These are phyloP conservation scores for Tylopilus felleus DNA, from an alignment of 768 basidiomycete species.

Conservation along the genomic window DNA sequence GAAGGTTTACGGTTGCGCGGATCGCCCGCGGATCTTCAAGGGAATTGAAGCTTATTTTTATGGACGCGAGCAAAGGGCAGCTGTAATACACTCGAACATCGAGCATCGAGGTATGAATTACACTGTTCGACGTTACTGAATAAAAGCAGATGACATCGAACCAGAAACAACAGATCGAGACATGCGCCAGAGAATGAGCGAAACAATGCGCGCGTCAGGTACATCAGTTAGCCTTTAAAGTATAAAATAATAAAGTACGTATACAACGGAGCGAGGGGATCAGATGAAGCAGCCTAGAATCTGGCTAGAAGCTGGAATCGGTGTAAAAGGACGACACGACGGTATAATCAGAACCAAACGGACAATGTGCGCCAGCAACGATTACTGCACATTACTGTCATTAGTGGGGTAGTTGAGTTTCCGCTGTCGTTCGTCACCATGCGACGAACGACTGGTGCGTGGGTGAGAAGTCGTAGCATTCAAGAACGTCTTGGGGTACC, in stretches of 20 bases:
- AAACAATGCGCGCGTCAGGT: constrained; percentile 11
- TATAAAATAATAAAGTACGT: constrained; percentile 33
- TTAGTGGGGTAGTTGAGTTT: constrained; percentile 13
- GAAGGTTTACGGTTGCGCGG: constrained; percentile 26
- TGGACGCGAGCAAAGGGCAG: constrained; percentile 9
- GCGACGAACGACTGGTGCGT: constrained; percentile 17
- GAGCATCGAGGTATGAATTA: constrained; percentile 9
- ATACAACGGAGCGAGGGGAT: constrained; percentile 17
- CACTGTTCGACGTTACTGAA: constrained; percentile 5
- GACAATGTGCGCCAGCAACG: neutral
- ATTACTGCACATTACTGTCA: constrained; percentile 10
- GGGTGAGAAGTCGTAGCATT: constrained; percentile 20
- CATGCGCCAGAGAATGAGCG: constrained; percentile 1
- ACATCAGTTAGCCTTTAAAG: constrained; percentile 30
- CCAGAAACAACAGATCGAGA: constrained; percentile 5
- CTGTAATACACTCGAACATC: constrained; percentile 1
- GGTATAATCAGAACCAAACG: constrained; percentile 9
- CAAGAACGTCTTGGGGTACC: constrained; percentile 29
- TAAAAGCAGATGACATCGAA: constrained; percentile 6
- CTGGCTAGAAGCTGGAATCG: neutral
- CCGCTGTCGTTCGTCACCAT: constrained; percentile 26
- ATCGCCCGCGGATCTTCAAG: constrained; percentile 23
- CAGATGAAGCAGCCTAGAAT: constrained; percentile 19
- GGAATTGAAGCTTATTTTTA: constrained; percentile 10
- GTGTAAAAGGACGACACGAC: constrained; percentile 3